Evolutionary conservation across 352 stramenopile species (phyloP).

Genomic region (Blastocystis sp.): DNA sequence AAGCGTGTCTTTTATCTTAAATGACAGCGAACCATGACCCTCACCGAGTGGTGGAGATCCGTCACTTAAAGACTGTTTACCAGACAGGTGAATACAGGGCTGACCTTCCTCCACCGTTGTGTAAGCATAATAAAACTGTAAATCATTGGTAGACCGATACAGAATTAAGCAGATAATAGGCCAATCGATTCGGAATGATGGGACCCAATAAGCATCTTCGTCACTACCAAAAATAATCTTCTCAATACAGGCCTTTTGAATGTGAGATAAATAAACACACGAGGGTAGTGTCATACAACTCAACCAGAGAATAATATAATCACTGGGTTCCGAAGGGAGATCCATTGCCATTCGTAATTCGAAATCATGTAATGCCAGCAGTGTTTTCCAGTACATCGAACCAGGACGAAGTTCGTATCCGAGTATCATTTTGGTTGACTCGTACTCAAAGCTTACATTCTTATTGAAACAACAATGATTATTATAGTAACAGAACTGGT

Average conservation of each 20-base stretch:
- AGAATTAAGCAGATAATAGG: background rate
- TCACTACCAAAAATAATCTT: too few relatives aligned
- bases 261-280: background rate
- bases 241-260: background rate
- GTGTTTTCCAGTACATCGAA: slow-evolving; percentile 14
- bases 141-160: background rate
- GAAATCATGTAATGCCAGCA: background rate
- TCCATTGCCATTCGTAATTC: background rate
- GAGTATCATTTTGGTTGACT: background rate
- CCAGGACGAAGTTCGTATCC: background rate
- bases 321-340: background rate
- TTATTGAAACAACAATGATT: background rate
- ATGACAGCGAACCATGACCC: too few relatives aligned
- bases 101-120: too few relatives aligned
- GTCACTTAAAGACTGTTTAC: too few relatives aligned
- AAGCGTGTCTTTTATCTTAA: too few relatives aligned
- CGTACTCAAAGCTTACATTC: background rate
- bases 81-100: too few relatives aligned
- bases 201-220: background rate
- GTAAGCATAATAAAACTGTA: background rate
- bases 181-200: background rate
- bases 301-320: background rate
- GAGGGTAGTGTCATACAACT: background rate
- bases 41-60: too few relatives aligned
- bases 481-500: slow-evolving; percentile 32